Conservation (phyloP, 2,329 filamentous ascomycete genomes). For the Sporothrix pseudoabietina region DNA sequence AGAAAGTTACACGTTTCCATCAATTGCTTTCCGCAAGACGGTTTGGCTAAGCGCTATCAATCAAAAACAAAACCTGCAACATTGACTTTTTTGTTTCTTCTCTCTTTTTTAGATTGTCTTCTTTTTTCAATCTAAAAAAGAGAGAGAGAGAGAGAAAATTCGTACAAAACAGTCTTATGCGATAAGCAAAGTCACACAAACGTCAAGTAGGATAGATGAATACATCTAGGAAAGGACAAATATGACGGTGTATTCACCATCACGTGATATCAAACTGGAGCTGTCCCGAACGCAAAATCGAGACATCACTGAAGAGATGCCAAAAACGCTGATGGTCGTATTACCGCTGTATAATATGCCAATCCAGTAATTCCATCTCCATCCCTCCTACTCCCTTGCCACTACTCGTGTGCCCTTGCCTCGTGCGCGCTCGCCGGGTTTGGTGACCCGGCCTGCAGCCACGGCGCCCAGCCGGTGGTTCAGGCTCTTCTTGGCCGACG, state of each 20-base stretch:
- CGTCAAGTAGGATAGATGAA: too few relatives aligned
- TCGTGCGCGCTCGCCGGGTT: not conserved
- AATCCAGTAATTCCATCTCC: too few relatives aligned
- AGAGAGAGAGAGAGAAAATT: too few relatives aligned
- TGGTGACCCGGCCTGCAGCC: constrained; percentile 2
- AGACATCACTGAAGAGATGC: not conserved
- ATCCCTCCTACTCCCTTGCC: not conserved
- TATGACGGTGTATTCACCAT: not conserved
- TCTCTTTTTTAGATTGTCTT: too few relatives aligned
- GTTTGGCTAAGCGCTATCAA: not conserved
- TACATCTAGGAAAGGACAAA: not conserved
- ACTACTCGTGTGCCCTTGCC: constrained; percentile 9
- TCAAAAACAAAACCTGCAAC: not conserved
- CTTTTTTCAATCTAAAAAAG: too few relatives aligned
- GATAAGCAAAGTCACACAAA: too few relatives aligned
- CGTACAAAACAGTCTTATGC: too few relatives aligned
- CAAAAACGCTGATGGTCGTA: not conserved
- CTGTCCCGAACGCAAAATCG: not conserved
- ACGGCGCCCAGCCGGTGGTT: constrained; percentile 6
- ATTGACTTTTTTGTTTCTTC: too few relatives aligned
- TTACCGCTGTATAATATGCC: not conserved
- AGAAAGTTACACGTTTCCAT: not conserved
- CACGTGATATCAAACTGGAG: constrained; percentile 10
- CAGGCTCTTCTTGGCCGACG: not conserved
- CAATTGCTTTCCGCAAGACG: not conserved